Conservation (phyloP, 1,139 yeast genomes). For the Nakaseomyces sp. region DNA sequence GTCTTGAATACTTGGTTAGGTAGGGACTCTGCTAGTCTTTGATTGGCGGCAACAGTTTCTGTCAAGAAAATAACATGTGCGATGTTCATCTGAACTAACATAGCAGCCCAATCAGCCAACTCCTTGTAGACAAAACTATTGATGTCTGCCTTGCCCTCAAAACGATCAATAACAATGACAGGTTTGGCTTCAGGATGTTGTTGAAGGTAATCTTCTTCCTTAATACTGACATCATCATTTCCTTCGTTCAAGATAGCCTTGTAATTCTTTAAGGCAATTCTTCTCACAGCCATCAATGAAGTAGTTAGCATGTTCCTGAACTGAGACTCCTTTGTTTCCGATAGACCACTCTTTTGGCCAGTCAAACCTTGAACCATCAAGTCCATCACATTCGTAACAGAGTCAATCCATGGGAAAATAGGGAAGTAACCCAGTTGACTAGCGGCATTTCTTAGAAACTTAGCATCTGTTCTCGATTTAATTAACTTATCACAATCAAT, state of each 20-base stretch:
- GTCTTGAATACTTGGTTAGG: constrained; percentile 84
- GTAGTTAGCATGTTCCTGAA: constrained; percentile 72
- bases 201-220: constrained; percentile 76
- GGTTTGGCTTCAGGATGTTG: constrained; percentile 85
- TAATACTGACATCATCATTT: constrained; percentile 33
- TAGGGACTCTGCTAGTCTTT: constrained; percentile 55
- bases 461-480: constrained; percentile 66
- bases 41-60: constrained; percentile 72
- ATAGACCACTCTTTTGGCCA: constrained; percentile 87
- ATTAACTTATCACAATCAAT: constrained; percentile 72
- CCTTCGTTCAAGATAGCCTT: constrained; percentile 28
- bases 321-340: constrained; percentile 79
- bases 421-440: constrained; percentile 84
- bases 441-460: constrained; percentile 60
- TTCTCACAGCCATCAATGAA: constrained; percentile 63
- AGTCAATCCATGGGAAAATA: constrained; percentile 85
- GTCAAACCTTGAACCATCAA: constrained; percentile 82
- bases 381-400: constrained; percentile 70
- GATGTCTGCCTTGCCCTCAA: constrained; percentile 49
- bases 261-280: constrained; percentile 49
- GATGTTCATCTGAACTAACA: constrained; percentile 60
- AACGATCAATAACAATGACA: constrained; percentile 73
- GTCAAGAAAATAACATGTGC: constrained; percentile 89
- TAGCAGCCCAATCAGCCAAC: constrained; percentile 83
- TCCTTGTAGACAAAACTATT: constrained; percentile 66